Evolutionary conservation across 2,329 filamentous ascomycete genomes (phyloP).

Genomic region (Penicillium sp.): DNA sequence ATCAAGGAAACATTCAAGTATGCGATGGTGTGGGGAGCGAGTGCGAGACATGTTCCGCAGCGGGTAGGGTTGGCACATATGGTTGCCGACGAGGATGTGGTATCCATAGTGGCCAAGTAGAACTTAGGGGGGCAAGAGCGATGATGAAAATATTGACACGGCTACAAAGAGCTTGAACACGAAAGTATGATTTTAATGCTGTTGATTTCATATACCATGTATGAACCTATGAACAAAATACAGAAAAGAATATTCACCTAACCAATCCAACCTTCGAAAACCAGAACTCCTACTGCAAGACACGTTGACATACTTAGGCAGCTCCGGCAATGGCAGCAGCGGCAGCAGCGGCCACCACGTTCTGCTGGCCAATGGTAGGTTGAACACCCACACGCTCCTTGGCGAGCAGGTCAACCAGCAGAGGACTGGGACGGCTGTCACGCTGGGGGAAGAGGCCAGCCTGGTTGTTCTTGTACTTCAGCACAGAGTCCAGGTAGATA

Average conservation of each 20-base stretch:
- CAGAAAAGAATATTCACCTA: constrained; percentile 6
- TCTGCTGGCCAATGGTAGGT: constrained; percentile 58
- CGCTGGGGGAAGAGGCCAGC: constrained; percentile 66
- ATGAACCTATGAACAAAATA: constrained; percentile 17
- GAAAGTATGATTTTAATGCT: constrained; percentile 11
- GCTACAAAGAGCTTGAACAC: constrained; percentile 3
- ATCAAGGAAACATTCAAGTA: constrained; percentile 99
- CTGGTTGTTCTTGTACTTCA: constrained; percentile 83
- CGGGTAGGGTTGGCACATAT: constrained; percentile 80
- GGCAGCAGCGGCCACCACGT: constrained; percentile 36
- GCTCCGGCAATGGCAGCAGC: constrained; percentile 20
- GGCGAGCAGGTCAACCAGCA: constrained; percentile 85
- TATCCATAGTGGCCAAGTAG: constrained; percentile 59
- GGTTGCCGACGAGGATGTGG: constrained; percentile 69
- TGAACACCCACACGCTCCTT: constrained; percentile 94
- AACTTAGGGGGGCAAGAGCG: neutral
- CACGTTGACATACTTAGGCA: constrained; percentile 17
- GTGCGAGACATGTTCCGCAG: constrained; percentile 91
- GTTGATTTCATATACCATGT: constrained; percentile 9
- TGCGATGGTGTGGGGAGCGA: constrained; percentile 95
- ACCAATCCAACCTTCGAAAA: constrained; percentile 17
- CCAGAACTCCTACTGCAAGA: constrained; percentile 4
- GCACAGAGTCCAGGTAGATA: constrained; percentile 87
- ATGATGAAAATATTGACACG: constrained; percentile 8
- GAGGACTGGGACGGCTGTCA: constrained; percentile 81